Base-by-base conservation (phyloP, 805 yeast genomes). In the Lachancea kluyveri region DNA sequence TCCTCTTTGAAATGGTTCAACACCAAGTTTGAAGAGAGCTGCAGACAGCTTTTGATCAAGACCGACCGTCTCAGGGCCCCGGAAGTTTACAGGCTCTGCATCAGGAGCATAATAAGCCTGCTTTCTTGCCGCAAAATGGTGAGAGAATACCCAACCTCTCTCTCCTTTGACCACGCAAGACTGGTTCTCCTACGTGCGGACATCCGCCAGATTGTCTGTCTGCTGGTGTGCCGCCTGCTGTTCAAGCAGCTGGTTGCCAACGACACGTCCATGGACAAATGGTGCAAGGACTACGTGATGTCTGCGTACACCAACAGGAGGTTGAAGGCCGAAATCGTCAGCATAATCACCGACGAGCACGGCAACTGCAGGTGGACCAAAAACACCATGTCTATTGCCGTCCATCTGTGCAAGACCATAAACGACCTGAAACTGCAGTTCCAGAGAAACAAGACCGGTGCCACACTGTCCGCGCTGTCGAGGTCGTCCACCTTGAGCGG, bases 361-460 rank as follows among this genome's bases (percentile, higher is more conserved):
- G 95, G 94, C 2, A 83, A 82, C 53, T 75, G 84, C 37, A 84
- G 87, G 61, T 85, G 95, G 95, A 85, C 95, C 1, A 73, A 84
- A 50, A 85, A 85, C 55, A 72, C 84, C 16, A 70, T 75, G 41
- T 67, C 81, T 10, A 73, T 86, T 40, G 72, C 90, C 4, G 66
- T 85, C 38, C 94, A 53, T 26, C 39, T 53, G 5, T 46, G 57
- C 32, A 56, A 53, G 34, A 46, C 53, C 13, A 50, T 54, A 29
- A 49, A 46, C 25, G 59, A 40, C 24, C 45, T 45, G 17, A 59
- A 55, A 33, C 36, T 31, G 3, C 60, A 57, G 13, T 45, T 46
- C 12, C 34, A 25, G 24, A 29, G 32, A 26, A 28, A 19, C 8
- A 21, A 38, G 14, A 43, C 40, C 38, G 59, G 28, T 21, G 39